A percentile compares a stretch with the other conserved stretches of the same genome.
phyloP scores from a whole-genome alignment of 495 filamentous ascomycete species.

The Neurospora cerealis region DNA sequence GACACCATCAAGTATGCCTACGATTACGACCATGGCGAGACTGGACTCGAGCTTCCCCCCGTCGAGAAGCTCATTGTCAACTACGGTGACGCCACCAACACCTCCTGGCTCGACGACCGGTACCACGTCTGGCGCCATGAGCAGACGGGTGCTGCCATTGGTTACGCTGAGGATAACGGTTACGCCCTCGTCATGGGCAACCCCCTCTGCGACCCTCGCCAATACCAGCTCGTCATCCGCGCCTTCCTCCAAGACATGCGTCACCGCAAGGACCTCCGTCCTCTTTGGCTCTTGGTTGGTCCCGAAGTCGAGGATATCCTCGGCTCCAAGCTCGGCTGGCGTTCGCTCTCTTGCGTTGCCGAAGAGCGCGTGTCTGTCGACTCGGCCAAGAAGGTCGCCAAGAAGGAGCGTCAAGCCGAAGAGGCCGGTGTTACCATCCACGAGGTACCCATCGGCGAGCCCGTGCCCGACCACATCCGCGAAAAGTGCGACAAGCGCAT shows the following conservation, averaged over 20 bases:
- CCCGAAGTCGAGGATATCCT: conserved; percentile 60
- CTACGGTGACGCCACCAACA: conserved; percentile 83
- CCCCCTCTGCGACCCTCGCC: conserved; percentile 62
- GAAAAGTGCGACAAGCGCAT: conserved; percentile 59
- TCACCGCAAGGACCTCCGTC: conserved; percentile 58
- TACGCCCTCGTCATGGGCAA: conserved; percentile 74
- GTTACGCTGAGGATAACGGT: conserved; percentile 61
- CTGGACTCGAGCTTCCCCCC: conserved; percentile 49
- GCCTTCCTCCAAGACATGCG: conserved; percentile 65
- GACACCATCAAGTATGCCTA: conserved; percentile 55
- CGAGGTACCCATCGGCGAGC: conserved; percentile 49
- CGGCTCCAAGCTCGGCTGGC: conserved; percentile 68
- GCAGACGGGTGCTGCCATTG: conserved; percentile 65
- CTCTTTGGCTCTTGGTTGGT: conserved; percentile 72
- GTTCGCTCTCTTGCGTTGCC: conserved; percentile 70
- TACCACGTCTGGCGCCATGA: conserved; percentile 75
- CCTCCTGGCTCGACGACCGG: conserved; percentile 74
- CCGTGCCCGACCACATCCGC: conserved; percentile 51
- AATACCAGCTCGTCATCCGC: conserved; percentile 59
- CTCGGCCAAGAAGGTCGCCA: conserved; percentile 52
- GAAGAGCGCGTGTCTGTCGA: conserved; percentile 73
- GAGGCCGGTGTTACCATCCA: conserved; percentile 66
- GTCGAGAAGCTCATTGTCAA: conserved; percentile 77
- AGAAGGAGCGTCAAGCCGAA: conserved; percentile 59
- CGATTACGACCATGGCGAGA: conserved; percentile 28